A percentile compares a stretch with the other conserved stretches of the same genome.
These are phyloP conservation scores for Macadamia tetraphylla DNA, from an alignment of 164 flowering plant genomes.

Conservation along the genomic window DNA sequence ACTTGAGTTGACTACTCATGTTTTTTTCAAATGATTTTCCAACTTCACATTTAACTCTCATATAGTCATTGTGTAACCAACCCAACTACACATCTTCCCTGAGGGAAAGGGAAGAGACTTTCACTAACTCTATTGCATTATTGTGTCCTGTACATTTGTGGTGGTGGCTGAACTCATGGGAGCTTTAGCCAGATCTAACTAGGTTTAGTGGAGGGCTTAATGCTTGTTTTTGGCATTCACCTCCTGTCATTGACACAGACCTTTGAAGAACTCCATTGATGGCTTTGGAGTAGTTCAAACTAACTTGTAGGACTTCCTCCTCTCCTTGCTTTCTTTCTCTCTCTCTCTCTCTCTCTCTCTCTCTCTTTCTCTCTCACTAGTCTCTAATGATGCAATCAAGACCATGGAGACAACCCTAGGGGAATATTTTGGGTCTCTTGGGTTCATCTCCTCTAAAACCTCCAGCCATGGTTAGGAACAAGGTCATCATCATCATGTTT, in stretches of 20 bases:
- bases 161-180: conserved; percentile 36
- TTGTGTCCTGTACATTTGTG: conserved; percentile 34
- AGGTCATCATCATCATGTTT: conserved; percentile 28
- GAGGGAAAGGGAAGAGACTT: conserved; percentile 30
- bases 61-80: conserved; percentile 13
- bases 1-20: conserved; percentile 9
- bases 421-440: conserved; percentile 61
- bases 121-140: conserved; percentile 7
- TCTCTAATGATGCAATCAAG: conserved; percentile 5
- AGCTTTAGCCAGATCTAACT: conserved; percentile 32
- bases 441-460: conserved; percentile 39
- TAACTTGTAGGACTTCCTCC: conserved; percentile 7
- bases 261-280: conserved; percentile 38
- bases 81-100: conserved; percentile 26
- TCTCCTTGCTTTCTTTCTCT: no score
- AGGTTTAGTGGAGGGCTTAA: conserved; percentile 26
- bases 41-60: conserved; percentile 13
- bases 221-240: conserved; percentile 23
- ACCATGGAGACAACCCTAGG: conserved; percentile 37
- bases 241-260: conserved; percentile 17
- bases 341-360: neutral
- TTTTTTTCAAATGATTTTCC: conserved; percentile 6
- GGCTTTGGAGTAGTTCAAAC: conserved; percentile 21
- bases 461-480: conserved; percentile 82
- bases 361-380: neutral